Conservation (phyloP, 441 rosid genomes). For the Theobroma grandiflorum region DNA sequence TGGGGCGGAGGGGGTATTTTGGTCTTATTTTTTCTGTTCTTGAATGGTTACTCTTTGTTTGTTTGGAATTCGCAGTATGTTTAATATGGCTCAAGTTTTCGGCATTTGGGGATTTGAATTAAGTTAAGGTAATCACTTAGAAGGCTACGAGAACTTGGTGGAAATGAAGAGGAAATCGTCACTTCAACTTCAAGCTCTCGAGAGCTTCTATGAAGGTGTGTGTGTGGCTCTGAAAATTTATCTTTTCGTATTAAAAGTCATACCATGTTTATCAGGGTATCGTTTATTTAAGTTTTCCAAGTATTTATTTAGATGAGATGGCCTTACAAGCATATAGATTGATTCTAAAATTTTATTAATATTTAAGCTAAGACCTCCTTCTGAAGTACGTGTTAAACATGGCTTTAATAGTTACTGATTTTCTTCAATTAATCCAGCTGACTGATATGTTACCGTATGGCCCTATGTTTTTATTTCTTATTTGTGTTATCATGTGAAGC, state of each 20-base stretch:
- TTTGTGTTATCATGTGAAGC: slow-evolving; percentile 37
- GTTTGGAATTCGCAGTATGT: slow-evolving; percentile 36
- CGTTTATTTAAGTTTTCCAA: background rate
- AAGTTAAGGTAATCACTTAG: slow-evolving; percentile 22
- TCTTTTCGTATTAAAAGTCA: background rate
- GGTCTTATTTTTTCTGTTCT: background rate
- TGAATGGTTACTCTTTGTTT: slow-evolving; percentile 13
- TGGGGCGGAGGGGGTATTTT: slow-evolving; percentile 3
- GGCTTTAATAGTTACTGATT: background rate
- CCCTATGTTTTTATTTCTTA: slow-evolving; percentile 19
- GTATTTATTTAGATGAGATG: too few species aligned
- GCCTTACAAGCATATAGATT: background rate
- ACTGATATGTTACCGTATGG: background rate
- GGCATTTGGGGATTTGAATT: slow-evolving; percentile 33
- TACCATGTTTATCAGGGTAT: background rate
- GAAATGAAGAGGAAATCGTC: slow-evolving; percentile 79
- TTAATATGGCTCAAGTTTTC: slow-evolving; percentile 35
- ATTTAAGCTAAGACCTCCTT: background rate
- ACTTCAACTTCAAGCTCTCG: slow-evolving; percentile 72
- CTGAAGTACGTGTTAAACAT: background rate
- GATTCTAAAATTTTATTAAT: slow-evolving; percentile 8
- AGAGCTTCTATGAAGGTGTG: slow-evolving; percentile 67
- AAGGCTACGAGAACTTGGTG: slow-evolving; percentile 25
- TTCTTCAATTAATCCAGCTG: slow-evolving; percentile 21
- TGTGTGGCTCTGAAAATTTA: background rate